Conservation (phyloP, 2,329 filamentous ascomycete species). For the Drechslerella dactyloides region DNA sequence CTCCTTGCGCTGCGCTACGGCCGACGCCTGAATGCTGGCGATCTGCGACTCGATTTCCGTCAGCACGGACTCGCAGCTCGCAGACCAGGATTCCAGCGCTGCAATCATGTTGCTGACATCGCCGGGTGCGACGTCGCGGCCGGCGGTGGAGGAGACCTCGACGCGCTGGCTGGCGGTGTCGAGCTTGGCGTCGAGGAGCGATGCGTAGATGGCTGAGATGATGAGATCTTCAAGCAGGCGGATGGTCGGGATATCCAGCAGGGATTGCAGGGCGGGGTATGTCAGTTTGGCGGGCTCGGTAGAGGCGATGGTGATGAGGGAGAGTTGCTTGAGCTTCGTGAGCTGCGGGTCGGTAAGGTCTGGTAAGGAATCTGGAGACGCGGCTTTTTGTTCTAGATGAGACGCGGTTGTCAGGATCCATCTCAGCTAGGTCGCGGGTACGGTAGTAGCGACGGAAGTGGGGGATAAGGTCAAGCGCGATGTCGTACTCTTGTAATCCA, state of each 20-base stretch:
- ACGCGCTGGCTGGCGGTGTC: conserved; percentile 78
- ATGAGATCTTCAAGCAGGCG: conserved; percentile 83
- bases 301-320: conserved; percentile 77
- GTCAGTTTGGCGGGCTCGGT: conserved; percentile 71
- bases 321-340: conserved; percentile 87
- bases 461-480: background rate
- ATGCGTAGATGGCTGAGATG: conserved; percentile 84
- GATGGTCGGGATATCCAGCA: conserved; percentile 70
- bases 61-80: conserved; percentile 77
- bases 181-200: conserved; percentile 79
- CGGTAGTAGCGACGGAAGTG: background rate
- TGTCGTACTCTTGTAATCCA: conserved; percentile 70
- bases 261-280: conserved; percentile 72
- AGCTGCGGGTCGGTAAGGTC: conserved; percentile 73
- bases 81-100: conserved; percentile 75
- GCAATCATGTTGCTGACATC: conserved; percentile 72
- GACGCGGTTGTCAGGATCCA: conserved; percentile 50
- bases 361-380: conserved; percentile 66
- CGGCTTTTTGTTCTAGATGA: conserved; percentile 38
- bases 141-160: conserved; percentile 78
- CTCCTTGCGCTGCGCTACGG: conserved; percentile 64
- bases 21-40: conserved; percentile 67
- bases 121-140: conserved; percentile 81
- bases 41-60: conserved; percentile 78
- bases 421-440: background rate